phyloP scores from a whole-genome alignment of 169 alveolate species.

The Plasmodium chabaudi region DNA sequence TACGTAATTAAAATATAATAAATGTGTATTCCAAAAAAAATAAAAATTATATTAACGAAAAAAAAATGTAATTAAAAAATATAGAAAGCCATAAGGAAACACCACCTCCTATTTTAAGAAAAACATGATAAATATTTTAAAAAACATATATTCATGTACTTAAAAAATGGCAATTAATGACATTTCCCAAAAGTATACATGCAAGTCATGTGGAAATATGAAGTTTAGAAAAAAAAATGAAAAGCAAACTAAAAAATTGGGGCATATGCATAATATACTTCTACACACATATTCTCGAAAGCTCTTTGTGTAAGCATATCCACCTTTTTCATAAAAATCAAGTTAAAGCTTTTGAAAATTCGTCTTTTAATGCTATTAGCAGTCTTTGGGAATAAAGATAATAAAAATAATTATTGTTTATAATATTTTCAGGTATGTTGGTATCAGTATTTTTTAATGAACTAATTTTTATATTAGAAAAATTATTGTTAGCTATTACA shows the following conservation, averaged over 20 bases:
- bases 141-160: no score
- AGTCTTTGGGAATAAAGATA: conserved; percentile 73
- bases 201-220: not conserved
- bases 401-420: conserved; percentile 38
- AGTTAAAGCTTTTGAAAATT: conserved; percentile 29
- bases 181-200: not conserved
- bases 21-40: no score
- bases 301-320: not conserved
- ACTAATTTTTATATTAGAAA: not conserved
- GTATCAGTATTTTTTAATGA: conserved; percentile 3
- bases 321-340: not conserved
- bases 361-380: conserved; percentile 58
- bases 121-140: no score
- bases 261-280: not conserved
- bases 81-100: no score
- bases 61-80: no score
- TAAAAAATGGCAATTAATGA: no score
- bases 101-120: no score
- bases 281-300: not conserved
- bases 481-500: not conserved
- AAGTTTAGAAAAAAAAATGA: not conserved
- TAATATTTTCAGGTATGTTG: conserved; percentile 10
- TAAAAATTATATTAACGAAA: no score
- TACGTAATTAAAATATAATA: no score
- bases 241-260: conserved; percentile 3